Evolutionary conservation across 129 eudicot species (phyloP).

Genomic region (Ambrosia trifida): DNA sequence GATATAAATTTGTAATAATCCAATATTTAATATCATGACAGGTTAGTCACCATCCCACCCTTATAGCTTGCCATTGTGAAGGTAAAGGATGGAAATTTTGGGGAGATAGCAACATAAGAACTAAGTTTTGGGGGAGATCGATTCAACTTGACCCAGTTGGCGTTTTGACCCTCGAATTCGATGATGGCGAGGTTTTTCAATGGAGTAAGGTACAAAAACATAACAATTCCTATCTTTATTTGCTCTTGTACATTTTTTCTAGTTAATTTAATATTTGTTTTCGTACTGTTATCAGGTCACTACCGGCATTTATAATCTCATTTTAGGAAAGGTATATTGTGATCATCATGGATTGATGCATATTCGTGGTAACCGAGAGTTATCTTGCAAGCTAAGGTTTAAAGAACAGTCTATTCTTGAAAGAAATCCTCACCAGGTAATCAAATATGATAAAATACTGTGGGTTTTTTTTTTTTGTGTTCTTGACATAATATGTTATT

Average conservation of each 20-base stretch:
- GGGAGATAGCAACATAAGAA: slow-evolving; percentile 53
- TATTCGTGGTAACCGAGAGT: slow-evolving; percentile 43
- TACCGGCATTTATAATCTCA: slow-evolving; percentile 55
- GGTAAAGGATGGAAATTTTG: slow-evolving; percentile 64
- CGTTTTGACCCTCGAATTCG: slow-evolving; percentile 53
- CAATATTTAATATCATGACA: slow-evolving; percentile 19
- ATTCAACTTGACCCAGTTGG: slow-evolving; percentile 70
- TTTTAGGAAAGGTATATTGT: slow-evolving; percentile 58
- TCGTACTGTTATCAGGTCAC: slow-evolving; percentile 43
- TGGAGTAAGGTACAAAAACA: slow-evolving; percentile 54
- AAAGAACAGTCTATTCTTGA: slow-evolving; percentile 58
- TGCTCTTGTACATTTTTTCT: not conserved
- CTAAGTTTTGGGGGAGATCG: slow-evolving; percentile 55
- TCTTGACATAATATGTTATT: slow-evolving; percentile 17
- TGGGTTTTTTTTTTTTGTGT: not conserved
- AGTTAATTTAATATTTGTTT: not conserved
- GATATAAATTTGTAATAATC: not conserved
- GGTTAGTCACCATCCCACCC: slow-evolving; percentile 59
- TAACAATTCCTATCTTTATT: not conserved
- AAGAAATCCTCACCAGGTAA: slow-evolving; percentile 56
- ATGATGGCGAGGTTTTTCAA: slow-evolving; percentile 56
- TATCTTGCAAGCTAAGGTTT: slow-evolving; percentile 57
- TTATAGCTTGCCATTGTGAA: slow-evolving; percentile 56
- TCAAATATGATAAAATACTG: not conserved
- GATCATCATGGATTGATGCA: slow-evolving; percentile 65